Evolutionary conservation across 768 basidiomycete species (phyloP).

Genomic region (Lactarius pseudohatsudake): DNA sequence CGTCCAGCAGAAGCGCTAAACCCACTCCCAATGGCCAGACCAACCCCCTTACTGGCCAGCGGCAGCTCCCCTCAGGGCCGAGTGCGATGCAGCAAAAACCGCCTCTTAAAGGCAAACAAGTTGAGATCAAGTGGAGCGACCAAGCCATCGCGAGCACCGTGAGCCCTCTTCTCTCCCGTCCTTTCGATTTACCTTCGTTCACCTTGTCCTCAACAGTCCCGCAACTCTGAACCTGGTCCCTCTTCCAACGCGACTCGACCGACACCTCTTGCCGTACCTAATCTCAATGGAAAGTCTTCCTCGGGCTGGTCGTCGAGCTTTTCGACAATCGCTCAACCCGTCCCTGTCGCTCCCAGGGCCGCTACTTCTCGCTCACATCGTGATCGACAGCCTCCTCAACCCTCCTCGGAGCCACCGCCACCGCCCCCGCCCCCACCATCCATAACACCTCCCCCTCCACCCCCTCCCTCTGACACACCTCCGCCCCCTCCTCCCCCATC

Average conservation of each 20-base stretch:
- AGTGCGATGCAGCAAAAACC: conserved; percentile 33
- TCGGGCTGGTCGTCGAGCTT: conserved; percentile 30
- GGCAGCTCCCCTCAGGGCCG: conserved; percentile 36
- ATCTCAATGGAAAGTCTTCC: conserved; percentile 25
- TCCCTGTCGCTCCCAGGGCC: conserved; percentile 29
- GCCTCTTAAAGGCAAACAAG: conserved; percentile 45
- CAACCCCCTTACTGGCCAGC: conserved; percentile 33
- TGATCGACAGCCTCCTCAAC: conserved; percentile 31
- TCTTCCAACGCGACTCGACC: conserved; percentile 22
- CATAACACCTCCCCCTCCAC: conserved; percentile 22
- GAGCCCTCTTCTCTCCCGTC: conserved; percentile 23
- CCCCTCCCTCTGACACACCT: conserved; percentile 35
- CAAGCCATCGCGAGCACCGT: conserved; percentile 38
- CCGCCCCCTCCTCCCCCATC: conserved; percentile 36
- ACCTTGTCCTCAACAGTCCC: conserved; percentile 22
- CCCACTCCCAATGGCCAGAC: conserved; percentile 45
- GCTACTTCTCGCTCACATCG: conserved; percentile 32
- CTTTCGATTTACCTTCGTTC: conserved; percentile 25
- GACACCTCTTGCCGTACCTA: conserved; percentile 22
- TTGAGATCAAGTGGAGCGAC: conserved; percentile 38
- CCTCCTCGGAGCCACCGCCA: conserved; percentile 32
- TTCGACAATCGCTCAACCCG: conserved; percentile 28
- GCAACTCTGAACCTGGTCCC: conserved; percentile 18
- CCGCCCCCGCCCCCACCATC: conserved; percentile 36
- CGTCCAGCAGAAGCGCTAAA: conserved; percentile 39